Evolutionary conservation across 2,329 filamentous ascomycete genomes (phyloP), one percentile per base, ranked within the genome.

Genomic region (Sclerotiophoma versabilis): DNA sequence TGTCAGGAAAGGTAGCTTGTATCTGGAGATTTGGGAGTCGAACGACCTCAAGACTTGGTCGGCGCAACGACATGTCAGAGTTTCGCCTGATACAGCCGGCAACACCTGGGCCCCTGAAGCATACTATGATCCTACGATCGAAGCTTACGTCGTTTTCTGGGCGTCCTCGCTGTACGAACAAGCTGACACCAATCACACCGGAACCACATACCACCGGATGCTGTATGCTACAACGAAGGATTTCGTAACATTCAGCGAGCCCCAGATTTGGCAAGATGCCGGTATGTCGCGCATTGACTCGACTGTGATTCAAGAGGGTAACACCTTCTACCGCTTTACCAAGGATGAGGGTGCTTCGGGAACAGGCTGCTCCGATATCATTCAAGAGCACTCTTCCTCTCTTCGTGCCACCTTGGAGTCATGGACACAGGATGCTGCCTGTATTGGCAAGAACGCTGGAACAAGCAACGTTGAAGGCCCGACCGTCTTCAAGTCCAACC

Each of bases 31-130:
- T 5, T 84, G 82, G 82, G 80, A 84, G 60, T 81, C 80, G 0
- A 70, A 70, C 14, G 80, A 84, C 50, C 74, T 84, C 1, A 70
- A 79, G 20, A 79, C 65, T n/a, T 84, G 81, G 81, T 80, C 79
- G 1, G 72, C 68, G 17, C 81, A 84, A 52, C 76, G 81, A 14
- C 80, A 83, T 19, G 69, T 82, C 19, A 71, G 76, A 5, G 80
- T 84, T 0, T 81, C 81, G 0, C 80, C 81, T 0, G 57, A 74
- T 1, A 79, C 75, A 0, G 81, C 81, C 0, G 82, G 81, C 3
- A 84, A 82, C 43, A 84, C 82, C 0, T 83, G 81, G 81, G 81
- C 81, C 0, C 81, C 81, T 0, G 81, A 83, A 37, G 81, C 81
- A 0, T 82, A 79, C 62, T 83, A 79, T 49, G 80, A 83, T 12